Conservation (phyloP, 495 filamentous ascomycete species). For the Viridothelium virens region DNA sequence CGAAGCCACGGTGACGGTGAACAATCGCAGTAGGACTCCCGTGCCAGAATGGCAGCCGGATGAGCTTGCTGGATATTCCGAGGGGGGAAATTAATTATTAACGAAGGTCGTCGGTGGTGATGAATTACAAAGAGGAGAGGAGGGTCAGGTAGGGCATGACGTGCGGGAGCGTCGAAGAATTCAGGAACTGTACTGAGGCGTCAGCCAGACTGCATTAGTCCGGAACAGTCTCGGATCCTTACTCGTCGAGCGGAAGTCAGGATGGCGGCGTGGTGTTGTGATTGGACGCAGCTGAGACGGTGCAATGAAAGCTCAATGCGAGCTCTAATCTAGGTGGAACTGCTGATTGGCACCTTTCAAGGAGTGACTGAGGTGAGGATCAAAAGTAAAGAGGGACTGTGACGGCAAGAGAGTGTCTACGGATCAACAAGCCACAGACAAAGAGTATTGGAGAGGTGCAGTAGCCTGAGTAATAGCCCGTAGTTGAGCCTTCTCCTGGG, state of each 20-base stretch:
- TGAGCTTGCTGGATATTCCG: background rate
- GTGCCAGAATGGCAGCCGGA: background rate
- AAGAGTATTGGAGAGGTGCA: background rate
- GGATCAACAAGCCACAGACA: background rate
- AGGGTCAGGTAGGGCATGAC: conserved; percentile 1
- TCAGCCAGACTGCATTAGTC: conserved; percentile 9
- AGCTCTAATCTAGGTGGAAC: conserved; percentile 4
- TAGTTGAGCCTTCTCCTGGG: background rate
- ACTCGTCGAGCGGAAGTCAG: conserved; percentile 2
- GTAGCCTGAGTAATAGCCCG: background rate
- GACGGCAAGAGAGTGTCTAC: background rate
- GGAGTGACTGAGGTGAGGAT: conserved; percentile 9
- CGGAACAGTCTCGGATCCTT: background rate
- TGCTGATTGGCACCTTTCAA: conserved; percentile 2
- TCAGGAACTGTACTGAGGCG: conserved; percentile 11
- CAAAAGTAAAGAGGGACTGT: background rate
- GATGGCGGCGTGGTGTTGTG: background rate
- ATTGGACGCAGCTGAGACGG: conserved; percentile 5
- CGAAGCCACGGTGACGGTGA: conserved; percentile 8
- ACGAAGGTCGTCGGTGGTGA: background rate
- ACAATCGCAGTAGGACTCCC: background rate
- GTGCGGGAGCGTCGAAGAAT: conserved; percentile 2
- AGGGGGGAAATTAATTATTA: conserved; percentile 8
- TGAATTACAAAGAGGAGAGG: background rate
- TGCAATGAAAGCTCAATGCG: conserved; percentile 5